These are phyloP conservation scores for Aspergillus brasiliensis DNA, from an alignment of 2,329 filamentous ascomycete genomes.

Conservation along the genomic window DNA sequence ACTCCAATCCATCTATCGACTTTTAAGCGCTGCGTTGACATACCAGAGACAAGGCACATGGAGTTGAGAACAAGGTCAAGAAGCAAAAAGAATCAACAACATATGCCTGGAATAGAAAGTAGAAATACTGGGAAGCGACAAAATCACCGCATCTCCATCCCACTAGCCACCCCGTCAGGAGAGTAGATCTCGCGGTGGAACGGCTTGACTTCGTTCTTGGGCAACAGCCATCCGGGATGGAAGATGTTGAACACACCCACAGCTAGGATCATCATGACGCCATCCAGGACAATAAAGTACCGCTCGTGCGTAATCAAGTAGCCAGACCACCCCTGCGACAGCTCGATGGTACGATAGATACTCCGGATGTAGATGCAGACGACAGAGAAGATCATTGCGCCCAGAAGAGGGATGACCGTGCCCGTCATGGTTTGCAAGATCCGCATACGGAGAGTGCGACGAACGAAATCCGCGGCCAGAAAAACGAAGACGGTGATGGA, in stretches of 20 bases:
- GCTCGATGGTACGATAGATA: constrained; percentile 55
- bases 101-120: neutral
- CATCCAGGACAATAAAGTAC: constrained; percentile 55
- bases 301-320: constrained; percentile 54
- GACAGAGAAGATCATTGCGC: constrained; percentile 46
- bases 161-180: constrained; percentile 1
- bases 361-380: constrained; percentile 51
- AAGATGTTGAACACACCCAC: constrained; percentile 49
- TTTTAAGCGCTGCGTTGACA: neutral
- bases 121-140: neutral
- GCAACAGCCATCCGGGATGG: constrained; percentile 48
- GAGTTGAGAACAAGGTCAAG: neutral
- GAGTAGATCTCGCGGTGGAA: constrained; percentile 13
- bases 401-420: constrained; percentile 35
- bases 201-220: constrained; percentile 18
- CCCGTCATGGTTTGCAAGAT: constrained; percentile 29
- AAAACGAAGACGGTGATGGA: constrained; percentile 57
- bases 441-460: constrained; percentile 33
- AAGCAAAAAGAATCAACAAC: neutral
- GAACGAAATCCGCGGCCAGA: constrained; percentile 52
- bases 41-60: neutral
- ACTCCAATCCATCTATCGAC: neutral
- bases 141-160: constrained; percentile 4
- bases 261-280: constrained; percentile 51
- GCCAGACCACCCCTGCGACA: constrained; percentile 54